Conservation (phyloP, 2,329 filamentous ascomycete genomes). For the Xylariaceae sp. region DNA sequence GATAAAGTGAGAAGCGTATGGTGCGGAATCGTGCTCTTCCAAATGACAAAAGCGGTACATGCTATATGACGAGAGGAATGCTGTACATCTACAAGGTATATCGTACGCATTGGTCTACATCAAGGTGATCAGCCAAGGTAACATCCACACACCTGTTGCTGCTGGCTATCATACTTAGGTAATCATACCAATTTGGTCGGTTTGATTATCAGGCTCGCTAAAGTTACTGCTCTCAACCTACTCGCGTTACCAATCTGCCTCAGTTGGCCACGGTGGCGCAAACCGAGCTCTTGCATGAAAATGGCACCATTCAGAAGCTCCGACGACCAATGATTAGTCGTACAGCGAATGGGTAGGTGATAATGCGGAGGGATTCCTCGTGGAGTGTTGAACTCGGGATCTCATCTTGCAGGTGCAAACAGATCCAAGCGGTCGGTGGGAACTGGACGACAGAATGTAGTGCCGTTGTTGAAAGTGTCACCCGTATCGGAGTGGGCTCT, state of each 20-base stretch:
- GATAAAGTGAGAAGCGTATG: background rate
- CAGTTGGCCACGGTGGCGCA: background rate
- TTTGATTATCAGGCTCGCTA: background rate
- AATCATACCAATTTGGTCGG: too few species aligned
- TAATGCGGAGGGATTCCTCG: conserved; percentile 9
- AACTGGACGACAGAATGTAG: conserved; percentile 1
- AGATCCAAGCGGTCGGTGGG: conserved; percentile 24
- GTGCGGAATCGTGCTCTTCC: conserved; percentile 1
- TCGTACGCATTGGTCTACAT: background rate
- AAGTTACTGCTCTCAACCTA: background rate
- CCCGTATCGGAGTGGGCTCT: background rate
- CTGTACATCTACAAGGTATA: background rate
- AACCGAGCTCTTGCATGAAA: conserved; percentile 2
- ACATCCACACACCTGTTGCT: background rate
- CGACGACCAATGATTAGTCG: background rate
- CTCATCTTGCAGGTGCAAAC: conserved; percentile 30
- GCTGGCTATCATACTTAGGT: background rate
- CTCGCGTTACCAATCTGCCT: background rate
- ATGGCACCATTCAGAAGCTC: conserved; percentile 2
- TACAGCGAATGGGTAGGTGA: background rate
- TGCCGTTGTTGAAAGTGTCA: background rate
- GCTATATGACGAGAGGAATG: background rate
- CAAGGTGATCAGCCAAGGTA: conserved; percentile 1
- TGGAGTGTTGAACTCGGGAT: conserved; percentile 25
- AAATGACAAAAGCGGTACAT: background rate